A percentile compares a stretch with the other conserved stretches of the same genome.
These are phyloP conservation scores for Stenocarpella maydis DNA, from an alignment of 2,329 filamentous ascomycete genomes.

Conservation along the genomic window DNA sequence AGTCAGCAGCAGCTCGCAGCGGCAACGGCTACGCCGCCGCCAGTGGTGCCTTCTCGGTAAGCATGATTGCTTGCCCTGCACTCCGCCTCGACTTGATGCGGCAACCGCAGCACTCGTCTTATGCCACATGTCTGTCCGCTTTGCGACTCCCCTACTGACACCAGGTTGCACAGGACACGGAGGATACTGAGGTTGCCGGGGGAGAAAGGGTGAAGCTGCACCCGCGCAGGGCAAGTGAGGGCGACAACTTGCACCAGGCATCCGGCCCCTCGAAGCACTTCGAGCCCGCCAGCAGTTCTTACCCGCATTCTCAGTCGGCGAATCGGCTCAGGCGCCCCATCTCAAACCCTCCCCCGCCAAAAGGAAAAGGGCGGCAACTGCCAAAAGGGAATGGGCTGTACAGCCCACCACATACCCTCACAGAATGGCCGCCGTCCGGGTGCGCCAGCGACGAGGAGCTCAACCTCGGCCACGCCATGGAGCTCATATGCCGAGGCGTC, in stretches of 20 bases:
- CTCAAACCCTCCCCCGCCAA: constrained; percentile 38
- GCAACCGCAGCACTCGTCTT: background rate
- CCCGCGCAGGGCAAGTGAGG: constrained; percentile 30
- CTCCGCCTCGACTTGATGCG: background rate
- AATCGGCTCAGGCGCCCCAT: constrained; percentile 30
- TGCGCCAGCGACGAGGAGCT: constrained; percentile 59
- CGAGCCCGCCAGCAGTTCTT: constrained; percentile 7
- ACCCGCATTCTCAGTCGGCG: constrained; percentile 18
- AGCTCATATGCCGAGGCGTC: constrained; percentile 66
- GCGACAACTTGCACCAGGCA: constrained; percentile 2
- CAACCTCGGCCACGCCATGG: constrained; percentile 61
- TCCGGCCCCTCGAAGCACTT: constrained; percentile 5
- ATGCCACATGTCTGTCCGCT: background rate
- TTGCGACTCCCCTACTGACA: constrained; percentile 16
- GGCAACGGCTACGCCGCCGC: background rate
- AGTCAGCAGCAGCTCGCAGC: constrained; percentile 12
- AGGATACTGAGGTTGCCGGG: constrained; percentile 1
- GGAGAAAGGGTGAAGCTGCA: constrained; percentile 4
- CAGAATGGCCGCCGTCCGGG: constrained; percentile 65
- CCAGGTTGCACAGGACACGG: background rate
- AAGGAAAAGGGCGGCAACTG: constrained; percentile 51
- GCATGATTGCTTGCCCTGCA: background rate
- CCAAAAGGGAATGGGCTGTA: constrained; percentile 41
- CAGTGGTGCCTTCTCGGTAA: constrained; percentile 12
- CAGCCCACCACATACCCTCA: constrained; percentile 49